Evolutionary conservation across 805 yeast genomes (phyloP), one percentile per base, ranked within the genome.

Genomic region (Spathaspora passalidarum): DNA sequence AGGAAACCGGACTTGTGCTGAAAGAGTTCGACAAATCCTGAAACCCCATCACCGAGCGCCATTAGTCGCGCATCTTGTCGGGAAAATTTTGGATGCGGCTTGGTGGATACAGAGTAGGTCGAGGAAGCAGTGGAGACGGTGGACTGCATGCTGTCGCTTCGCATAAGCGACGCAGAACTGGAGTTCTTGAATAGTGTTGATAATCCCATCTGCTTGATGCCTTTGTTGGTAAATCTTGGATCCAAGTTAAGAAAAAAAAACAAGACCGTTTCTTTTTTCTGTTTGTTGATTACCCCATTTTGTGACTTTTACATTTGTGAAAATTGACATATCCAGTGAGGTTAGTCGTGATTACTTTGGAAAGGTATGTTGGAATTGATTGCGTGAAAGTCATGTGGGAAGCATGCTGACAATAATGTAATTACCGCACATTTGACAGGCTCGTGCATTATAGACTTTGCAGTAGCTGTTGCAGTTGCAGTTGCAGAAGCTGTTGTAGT

Each of bases 11-110:
- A 18, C 26, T 39, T 51, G 20, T 49, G 45, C 34, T 46, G 46
- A 26, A 42, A 50, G 7, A 53, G 19, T n/a, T 52, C 54, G 4
- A 56, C 56, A 17, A 17, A 39, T 8, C 56, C 60, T 1, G 60
- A 53, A 6, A 49, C 36, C 2, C 60, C 60, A 20, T 41, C 23
- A 6, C 58, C 60, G 3, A 55, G 10, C 13, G 13, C 22, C 17
- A 17, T 6, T 36, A 42, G 17, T 29, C 9, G 14, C 10, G n/a
- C 17, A 21, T 41, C 48, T 17, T 38, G 23, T n/a, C 37, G 8
- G 3, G 48, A 45, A 32, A 45, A 39, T 39, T 39, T 29, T 7
- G 34, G 34, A 29, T 29, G 34, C 3, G 16, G 34, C 3, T 11
- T 7, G 14, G 34, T 10, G 16, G 34, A 29, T 13, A 29, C 14